phyloP scores from a whole-genome alignment of 768 basidiomycete species.

The Hypsizygus marmoreus region DNA sequence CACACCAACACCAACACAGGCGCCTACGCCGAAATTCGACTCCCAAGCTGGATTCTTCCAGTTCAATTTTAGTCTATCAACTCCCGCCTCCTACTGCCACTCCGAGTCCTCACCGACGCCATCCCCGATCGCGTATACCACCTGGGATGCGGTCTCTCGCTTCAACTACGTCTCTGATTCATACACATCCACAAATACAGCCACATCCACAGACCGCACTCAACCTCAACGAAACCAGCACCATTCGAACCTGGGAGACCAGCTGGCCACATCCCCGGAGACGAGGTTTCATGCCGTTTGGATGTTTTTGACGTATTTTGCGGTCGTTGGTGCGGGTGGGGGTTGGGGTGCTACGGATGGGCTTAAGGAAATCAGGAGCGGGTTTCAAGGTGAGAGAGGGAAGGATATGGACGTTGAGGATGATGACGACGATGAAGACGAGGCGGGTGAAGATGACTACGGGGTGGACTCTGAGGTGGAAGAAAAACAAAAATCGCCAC shows the following conservation, averaged over 20 bases:
- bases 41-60: background rate
- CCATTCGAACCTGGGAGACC: conserved; percentile 45
- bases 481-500: too few species aligned
- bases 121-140: conserved; percentile 15
- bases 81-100: conserved; percentile 8
- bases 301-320: conserved; percentile 59
- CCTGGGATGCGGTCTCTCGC: too few species aligned
- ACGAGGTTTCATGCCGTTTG: conserved; percentile 69
- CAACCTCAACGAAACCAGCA: conserved; percentile 10
- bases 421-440: conserved; percentile 2
- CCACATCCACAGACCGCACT: too few species aligned
- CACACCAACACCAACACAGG: conserved; percentile 4
- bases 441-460: conserved; percentile 4
- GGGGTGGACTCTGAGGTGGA: too few species aligned
- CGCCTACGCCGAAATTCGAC: too few species aligned
- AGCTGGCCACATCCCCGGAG: conserved; percentile 53
- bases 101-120: conserved; percentile 2
- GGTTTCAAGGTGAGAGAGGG: background rate
- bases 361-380: background rate
- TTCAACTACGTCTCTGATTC: too few species aligned
- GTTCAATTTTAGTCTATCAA: conserved; percentile 5
- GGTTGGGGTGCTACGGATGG: background rate
- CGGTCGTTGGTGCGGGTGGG: conserved; percentile 26
- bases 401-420: conserved; percentile 1
- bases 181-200: too few species aligned